Percentiles rank a stretch among this genome's conserved stretches.
These are phyloP conservation scores for Salicornia ramosissima DNA, from an alignment of 148 eudicot genomes.

Conservation along the genomic window DNA sequence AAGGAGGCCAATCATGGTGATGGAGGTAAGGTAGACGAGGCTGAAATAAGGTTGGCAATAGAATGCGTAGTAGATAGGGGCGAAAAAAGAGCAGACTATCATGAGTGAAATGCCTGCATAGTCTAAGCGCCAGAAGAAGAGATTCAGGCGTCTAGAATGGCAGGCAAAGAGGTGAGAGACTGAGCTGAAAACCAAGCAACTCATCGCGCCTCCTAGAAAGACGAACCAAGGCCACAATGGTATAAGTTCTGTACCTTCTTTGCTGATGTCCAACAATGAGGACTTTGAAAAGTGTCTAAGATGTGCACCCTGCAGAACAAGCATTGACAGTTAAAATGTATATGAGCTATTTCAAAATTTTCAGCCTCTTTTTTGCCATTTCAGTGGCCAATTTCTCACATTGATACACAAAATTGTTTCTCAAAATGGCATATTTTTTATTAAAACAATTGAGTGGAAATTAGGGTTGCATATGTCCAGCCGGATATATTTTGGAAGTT, in stretches of 20 bases:
- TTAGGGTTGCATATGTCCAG: no score
- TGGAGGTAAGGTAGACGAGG: conserved; percentile 61
- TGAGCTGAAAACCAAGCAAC: conserved; percentile 70
- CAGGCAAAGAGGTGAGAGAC: conserved; percentile 86
- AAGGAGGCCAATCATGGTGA: conserved; percentile 47
- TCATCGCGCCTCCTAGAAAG: conserved; percentile 84
- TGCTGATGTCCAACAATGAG: conserved; percentile 24
- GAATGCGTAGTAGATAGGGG: conserved; percentile 77
- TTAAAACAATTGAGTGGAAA: no score
- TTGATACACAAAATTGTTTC: no score
- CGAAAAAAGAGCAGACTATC: conserved; percentile 80
- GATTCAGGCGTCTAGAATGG: conserved; percentile 61
- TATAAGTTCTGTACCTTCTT: conserved; percentile 22
- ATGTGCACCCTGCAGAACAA: conserved; percentile 38
- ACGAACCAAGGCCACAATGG: conserved; percentile 90
- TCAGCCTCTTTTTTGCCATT: no score
- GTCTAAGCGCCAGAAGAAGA: conserved; percentile 89
- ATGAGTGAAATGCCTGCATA: conserved; percentile 83
- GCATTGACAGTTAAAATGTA: no score
- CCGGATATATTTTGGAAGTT: no score
- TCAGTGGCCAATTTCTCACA: no score
- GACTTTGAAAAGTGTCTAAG: conserved; percentile 27
- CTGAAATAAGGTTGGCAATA: conserved; percentile 47
- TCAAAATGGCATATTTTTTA: no score
- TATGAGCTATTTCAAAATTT: no score